phyloP scores from a whole-genome alignment of 805 yeast species.

The Spathaspora girioi region DNA sequence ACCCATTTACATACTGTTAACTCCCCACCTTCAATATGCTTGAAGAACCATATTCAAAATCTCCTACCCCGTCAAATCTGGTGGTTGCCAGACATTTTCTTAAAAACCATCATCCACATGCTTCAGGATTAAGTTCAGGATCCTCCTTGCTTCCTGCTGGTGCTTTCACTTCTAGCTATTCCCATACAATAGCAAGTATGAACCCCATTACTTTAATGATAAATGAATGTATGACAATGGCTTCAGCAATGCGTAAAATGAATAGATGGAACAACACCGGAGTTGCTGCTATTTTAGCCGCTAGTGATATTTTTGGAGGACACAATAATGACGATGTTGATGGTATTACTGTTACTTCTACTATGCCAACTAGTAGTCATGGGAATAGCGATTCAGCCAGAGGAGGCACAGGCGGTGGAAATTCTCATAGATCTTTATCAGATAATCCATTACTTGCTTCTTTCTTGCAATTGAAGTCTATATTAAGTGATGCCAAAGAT shows the following conservation, averaged over 20 bases:
- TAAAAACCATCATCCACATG: background rate
- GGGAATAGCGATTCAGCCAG: no score
- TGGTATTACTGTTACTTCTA: constrained; percentile 18
- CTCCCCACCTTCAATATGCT: constrained; percentile 41
- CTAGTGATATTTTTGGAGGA: constrained; percentile 52
- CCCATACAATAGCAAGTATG: constrained; percentile 30
- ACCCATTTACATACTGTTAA: no score
- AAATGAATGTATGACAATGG: constrained; percentile 81
- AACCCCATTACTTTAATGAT: constrained; percentile 81
- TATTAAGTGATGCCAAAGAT: constrained; percentile 52
- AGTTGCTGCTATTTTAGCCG: constrained; percentile 81
- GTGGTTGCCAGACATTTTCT: background rate
- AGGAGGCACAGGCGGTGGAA: no score
- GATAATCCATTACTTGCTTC: constrained; percentile 68
- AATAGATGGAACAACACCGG: constrained; percentile 66
- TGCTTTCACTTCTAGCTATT: background rate
- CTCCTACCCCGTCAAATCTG: constrained; percentile 55
- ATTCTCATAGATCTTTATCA: constrained; percentile 4
- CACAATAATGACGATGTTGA: constrained; percentile 22
- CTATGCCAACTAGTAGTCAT: constrained; percentile 2
- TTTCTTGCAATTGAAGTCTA: constrained; percentile 72
- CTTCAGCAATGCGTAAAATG: constrained; percentile 83
- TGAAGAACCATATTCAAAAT: constrained; percentile 62
- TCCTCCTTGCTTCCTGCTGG: background rate
- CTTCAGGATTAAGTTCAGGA: background rate